Evolutionary conservation across 2,329 filamentous ascomycete species (phyloP), one percentile per base, ranked within the genome.

Genomic region (Fusarium foetens): DNA sequence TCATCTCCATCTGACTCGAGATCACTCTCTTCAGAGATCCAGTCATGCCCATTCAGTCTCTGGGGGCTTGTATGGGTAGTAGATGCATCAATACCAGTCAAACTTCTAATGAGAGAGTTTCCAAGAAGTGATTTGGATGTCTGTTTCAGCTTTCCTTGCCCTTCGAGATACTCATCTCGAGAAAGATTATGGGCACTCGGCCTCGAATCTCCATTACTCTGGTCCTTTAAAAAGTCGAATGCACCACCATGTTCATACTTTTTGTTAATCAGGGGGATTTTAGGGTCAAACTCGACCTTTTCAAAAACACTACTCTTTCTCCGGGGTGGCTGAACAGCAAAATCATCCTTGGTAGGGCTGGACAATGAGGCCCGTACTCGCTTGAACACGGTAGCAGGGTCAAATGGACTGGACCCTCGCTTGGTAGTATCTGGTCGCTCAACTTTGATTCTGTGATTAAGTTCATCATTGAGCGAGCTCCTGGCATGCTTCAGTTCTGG

Each of bases 401-500:
- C 86, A 68, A 90, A 90, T 1, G 88, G 88, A 69, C 88, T 90
- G 4, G 84, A 81, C 19, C 86, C 84, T 64, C 88, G 81, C 75
- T 90, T 90, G 21, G 81, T 74, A 3, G 81, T 73, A 19, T 36
- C 79, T 64, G 70, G 67, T 70, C 76, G 77, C 55, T 78, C 78
- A 41, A 78, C 78, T 66, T 79, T 71, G 51, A 80, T 75, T 57
- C 79, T 70, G 63, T 79, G 70, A 69, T 76, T 64, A 42, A 75
- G 33, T 42, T 86, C 84, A 21, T 87, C 86, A 33, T 79, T 81
- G 33, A 88, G 78, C 19, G 83, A 86, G 76, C 88, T 90, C 68
- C 88, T 83, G 3, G 88, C 88, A 79, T 90, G 88, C 67, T 85
- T 86, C 39, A 90, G 78, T 70, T 90, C 87, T 5, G 88, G 88